These are phyloP conservation scores for Ustilago xerochloae DNA, from an alignment of 1,284 basidiomycete genomes.

Conservation along the genomic window DNA sequence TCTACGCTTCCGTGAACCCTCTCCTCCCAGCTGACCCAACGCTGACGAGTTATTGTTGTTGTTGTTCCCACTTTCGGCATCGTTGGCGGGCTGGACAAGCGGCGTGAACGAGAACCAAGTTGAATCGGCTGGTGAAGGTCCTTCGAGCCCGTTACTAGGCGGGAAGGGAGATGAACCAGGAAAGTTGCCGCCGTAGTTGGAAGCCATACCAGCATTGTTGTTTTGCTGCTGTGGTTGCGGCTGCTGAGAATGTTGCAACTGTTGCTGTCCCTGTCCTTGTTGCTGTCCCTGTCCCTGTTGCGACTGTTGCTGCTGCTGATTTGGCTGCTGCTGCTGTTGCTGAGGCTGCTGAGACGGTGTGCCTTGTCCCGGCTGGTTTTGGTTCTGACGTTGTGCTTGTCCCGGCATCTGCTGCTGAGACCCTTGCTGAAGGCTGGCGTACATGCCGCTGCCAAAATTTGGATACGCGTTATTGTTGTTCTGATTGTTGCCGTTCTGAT, in stretches of 20 bases:
- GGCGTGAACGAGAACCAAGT: constrained; percentile 58
- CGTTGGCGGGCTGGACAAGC: constrained; percentile 34
- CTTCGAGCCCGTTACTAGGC: constrained; percentile 33
- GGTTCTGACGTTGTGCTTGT: constrained; percentile 25
- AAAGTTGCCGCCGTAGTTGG: constrained; percentile 6
- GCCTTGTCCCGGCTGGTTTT: constrained; percentile 8
- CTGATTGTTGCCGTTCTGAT: constrained; percentile 15
- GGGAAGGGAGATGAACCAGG: constrained; percentile 31
- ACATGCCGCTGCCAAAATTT: constrained; percentile 17
- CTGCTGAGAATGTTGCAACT: constrained; percentile 1
- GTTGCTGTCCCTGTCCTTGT: constrained; percentile 6
- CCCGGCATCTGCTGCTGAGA: constrained; percentile 16
- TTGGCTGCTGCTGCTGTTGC: constrained; percentile 11
- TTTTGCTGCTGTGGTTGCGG: constrained; percentile 13
- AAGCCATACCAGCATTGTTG: constrained; percentile 13
- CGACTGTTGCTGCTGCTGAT: constrained; percentile 3
- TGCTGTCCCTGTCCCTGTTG: constrained; percentile 13
- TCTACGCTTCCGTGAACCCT: constrained; percentile 47
- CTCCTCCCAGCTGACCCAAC: constrained; percentile 46
- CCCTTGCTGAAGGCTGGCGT: constrained; percentile 20
- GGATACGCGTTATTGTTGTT: constrained; percentile 15
- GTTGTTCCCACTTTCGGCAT: constrained; percentile 3
- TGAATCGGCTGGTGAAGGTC: constrained; percentile 51
- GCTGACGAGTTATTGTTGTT: constrained; percentile 20
- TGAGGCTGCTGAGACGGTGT: constrained; percentile 17